Base-by-base conservation (phyloP, 129 eudicot species). In the Chrysanthemum makinoi region DNA sequence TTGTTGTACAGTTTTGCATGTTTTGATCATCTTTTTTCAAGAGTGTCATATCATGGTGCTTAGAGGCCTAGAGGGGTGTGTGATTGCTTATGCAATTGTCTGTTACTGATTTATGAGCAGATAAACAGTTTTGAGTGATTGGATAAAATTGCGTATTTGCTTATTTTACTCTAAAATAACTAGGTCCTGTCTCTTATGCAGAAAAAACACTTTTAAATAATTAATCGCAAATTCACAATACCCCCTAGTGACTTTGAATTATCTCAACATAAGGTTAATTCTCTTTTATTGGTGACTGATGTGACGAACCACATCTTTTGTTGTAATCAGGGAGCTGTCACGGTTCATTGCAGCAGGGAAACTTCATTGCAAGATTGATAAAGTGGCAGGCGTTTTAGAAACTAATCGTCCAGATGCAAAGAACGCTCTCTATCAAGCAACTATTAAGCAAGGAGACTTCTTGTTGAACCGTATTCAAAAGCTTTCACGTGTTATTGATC, bases 291-390 rank as follows among this genome's bases (percentile, higher is more conserved):
- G 44, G 44, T 1, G 1, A 39, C 44, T 39, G 44, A 39, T 39
- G 44, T 7, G 44, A 6, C 44, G 6, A 39, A 6, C 6, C 6
- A 39, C 44, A 54, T 44, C 43, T 56, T 71, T 35, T 43, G 19
- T 15, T 63, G 28, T 61, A 44, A 59, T 22, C 80, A 89, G 98
- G 89, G 98, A 89, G 66, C 82, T 92, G 68, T 89, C 98, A 19
- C 89, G 89, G 14, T 89, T 92, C 62, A 89, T 92, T 72, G 95
- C 98, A 28, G 98, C 95, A 0, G 98, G 98, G 56, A 92, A 89
- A 84, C 91, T 92, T 24, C 96, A 92, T 58, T 92, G 96, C 86
- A 92, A 92, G 82, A 92, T 92, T 33, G 98, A 92, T 77, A 92
- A 92, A 73, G 98, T 92, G 47, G 95, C 96, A 15, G 91, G 98